phyloP scores from a whole-genome alignment of 2,329 filamentous ascomycete genomes.

The Fusarium buxicola region DNA sequence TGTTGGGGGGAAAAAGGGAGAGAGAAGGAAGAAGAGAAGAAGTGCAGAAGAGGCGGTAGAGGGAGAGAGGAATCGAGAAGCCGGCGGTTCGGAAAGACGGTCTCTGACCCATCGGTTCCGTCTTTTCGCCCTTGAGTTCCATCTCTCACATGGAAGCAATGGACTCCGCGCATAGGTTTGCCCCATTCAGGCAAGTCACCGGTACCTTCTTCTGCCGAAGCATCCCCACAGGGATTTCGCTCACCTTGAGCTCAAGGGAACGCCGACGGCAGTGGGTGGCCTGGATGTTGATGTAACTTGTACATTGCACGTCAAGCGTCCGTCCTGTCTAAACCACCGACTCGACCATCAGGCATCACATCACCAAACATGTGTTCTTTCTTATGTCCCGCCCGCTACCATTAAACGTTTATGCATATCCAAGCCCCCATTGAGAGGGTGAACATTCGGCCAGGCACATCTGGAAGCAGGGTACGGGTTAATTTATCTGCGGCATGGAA shows the following conservation, averaged over 20 bases:
- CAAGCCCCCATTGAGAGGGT: not conserved
- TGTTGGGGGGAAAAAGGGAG: constrained; percentile 1
- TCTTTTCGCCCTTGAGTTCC: no score
- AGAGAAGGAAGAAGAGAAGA: constrained; percentile 5
- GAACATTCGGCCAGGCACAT: not conserved
- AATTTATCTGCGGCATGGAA: constrained; percentile 10
- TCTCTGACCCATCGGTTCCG: constrained; percentile 41
- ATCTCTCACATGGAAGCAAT: no score
- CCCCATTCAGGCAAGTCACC: constrained; percentile 29
- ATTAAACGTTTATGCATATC: constrained; percentile 8
- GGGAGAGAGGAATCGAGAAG: constrained; percentile 22
- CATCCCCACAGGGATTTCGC: constrained; percentile 8
- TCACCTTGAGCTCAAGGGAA: constrained; percentile 9
- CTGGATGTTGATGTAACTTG: constrained; percentile 2
- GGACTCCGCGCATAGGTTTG: no score
- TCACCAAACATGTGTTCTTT: not conserved
- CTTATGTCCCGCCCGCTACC: not conserved
- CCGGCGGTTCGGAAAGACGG: constrained; percentile 43
- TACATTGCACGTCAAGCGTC: constrained; percentile 14
- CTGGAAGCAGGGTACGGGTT: constrained; percentile 1
- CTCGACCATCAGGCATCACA: not conserved
- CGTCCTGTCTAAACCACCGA: not conserved
- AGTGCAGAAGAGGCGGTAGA: constrained; percentile 31
- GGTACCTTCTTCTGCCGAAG: constrained; percentile 25
- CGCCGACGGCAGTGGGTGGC: constrained; percentile 4